Evolutionary conservation across 331 rosid genomes (phyloP).

Genomic region (Quercus phellos): DNA sequence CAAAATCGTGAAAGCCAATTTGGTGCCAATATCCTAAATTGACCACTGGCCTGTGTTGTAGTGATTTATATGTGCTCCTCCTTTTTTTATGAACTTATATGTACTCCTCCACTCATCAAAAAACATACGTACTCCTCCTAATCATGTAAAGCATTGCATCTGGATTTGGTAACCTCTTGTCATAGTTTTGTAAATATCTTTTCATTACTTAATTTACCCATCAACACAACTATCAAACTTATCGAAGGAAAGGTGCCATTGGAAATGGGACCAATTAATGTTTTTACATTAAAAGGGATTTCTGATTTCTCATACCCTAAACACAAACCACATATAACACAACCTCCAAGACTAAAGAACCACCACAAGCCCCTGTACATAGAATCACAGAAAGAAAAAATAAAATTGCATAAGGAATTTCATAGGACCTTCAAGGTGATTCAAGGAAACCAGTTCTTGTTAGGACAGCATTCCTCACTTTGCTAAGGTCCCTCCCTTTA

Average conservation of each 20-base stretch:
- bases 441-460: slow-evolving; percentile 83
- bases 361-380: slow-evolving; percentile 20
- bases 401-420: not conserved
- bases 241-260: not conserved
- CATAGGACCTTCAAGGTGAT: slow-evolving; percentile 28
- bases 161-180: no score
- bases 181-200: no score
- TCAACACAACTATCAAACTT: not conserved
- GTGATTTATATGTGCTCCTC: no score
- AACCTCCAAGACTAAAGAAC: slow-evolving; percentile 14
- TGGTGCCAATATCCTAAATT: no score
- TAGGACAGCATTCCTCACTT: slow-evolving; percentile 77
- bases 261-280: not conserved
- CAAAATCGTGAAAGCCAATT: no score
- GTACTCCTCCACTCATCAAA: no score
- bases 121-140: no score
- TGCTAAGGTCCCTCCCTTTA: slow-evolving; percentile 90
- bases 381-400: slow-evolving; percentile 3
- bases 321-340: slow-evolving; percentile 12
- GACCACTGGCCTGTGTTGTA: no score
- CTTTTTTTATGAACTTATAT: no score
- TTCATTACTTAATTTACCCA: no score
- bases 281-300: slow-evolving; percentile 17
- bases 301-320: slow-evolving; percentile 17
- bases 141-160: no score